Evolutionary conservation across 2,329 filamentous ascomycete genomes (phyloP), one percentile per base, ranked within the genome.

Genomic region (Diaporthe citrichinensis): DNA sequence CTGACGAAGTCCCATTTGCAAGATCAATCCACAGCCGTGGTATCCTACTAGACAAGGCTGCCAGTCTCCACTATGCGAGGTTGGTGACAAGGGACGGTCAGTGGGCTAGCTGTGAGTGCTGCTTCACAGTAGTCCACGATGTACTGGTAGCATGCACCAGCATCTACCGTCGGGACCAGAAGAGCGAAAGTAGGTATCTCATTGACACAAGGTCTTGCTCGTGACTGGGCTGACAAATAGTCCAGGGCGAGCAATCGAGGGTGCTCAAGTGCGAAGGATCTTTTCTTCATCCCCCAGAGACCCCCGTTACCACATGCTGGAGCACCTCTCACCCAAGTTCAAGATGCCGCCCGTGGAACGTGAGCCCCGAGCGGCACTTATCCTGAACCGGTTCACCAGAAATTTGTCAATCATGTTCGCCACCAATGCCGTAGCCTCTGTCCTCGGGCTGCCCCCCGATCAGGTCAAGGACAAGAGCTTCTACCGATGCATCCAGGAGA

Each of bases 111-210:
- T 97, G 94, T 84, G 95, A 98, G 84, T 97, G 94, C 84, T 95
- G 95, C 83, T 98, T 97, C 82, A 97, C 95, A 7, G 89, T 97
- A 57, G 95, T 97, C 58, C 94, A 97, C 83, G 93, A 97, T 88
- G 94, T 97, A 31, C 87, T 98, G 84, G 94, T 97, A 67, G 94
- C 94, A 55, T 95, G 94, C 81, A 96, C 93, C 17, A 95, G 93
- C 81, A 90, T 97, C 77, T 97, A 97, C 82, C 88, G 89, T 71
- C 87, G 88, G 72, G 92, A 92, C 34, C 88, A 89, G 77, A 93
- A 91, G 81, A 96, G 93, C 80, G 90, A 95, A 80, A 92, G 95
- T 97, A 88, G 84, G 94, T 88, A 49, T 2, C 15, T 12, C 6
- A 41, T 39, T 39, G 10, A 31, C 20, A 14, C 17, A 41, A 17